Conservation (phyloP, 768 basidiomycete genomes). For the Artomyces pyxidatus region DNA sequence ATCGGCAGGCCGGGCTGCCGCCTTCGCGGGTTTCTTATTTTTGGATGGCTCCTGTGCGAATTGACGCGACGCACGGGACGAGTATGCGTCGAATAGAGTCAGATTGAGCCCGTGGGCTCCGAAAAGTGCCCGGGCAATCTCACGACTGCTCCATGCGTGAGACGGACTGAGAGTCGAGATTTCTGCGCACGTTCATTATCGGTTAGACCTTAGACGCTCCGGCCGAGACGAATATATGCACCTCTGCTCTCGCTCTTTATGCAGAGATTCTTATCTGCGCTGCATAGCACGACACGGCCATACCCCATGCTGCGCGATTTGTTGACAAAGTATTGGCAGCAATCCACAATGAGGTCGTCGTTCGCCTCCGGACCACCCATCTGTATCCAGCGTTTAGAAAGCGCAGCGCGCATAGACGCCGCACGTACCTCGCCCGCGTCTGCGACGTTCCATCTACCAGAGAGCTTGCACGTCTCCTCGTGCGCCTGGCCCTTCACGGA, state of each 20-base stretch:
- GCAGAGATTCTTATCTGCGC: conserved; percentile 61
- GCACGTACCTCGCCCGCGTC: conserved; percentile 37
- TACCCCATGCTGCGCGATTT: conserved; percentile 24
- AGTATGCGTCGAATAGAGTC: conserved; percentile 28
- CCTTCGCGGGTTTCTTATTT: conserved; percentile 14
- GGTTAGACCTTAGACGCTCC: not conserved
- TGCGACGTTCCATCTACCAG: conserved; percentile 52
- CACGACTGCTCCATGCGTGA: conserved; percentile 34
- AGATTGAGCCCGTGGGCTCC: conserved; percentile 27
- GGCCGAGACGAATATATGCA: conserved; percentile 1
- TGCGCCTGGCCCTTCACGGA: conserved; percentile 54
- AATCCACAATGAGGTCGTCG: conserved; percentile 70
- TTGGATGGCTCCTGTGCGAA: conserved; percentile 9
- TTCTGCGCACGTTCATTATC: not conserved
- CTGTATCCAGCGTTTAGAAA: conserved; percentile 1
- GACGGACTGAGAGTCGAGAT: conserved; percentile 11
- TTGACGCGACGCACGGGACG: conserved; percentile 16
- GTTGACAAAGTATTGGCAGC: conserved; percentile 51
- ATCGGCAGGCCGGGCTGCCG: conserved; percentile 6
- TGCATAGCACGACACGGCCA: conserved; percentile 47
- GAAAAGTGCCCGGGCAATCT: conserved; percentile 42
- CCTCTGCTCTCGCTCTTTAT: conserved; percentile 36
- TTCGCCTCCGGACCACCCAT: conserved; percentile 36
- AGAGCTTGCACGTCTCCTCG: conserved; percentile 52
- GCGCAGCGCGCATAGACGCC: not conserved